Percentiles rank a stretch among this genome's conserved stretches.
phyloP scores from a whole-genome alignment of 2,329 filamentous ascomycete species.

The Colletotrichum horii region DNA sequence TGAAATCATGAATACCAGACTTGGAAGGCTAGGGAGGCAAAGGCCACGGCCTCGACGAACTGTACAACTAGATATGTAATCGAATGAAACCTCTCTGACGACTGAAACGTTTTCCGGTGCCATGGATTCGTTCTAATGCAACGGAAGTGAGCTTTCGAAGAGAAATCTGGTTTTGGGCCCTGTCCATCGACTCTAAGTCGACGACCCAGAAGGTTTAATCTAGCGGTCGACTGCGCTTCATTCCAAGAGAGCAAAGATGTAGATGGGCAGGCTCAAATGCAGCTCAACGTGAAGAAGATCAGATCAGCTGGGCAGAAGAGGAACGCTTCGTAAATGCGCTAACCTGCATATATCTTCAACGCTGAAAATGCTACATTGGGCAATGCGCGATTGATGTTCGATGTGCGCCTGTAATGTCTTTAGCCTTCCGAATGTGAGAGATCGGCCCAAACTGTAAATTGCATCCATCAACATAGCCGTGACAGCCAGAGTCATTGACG shows the following conservation, averaged over 20 bases:
- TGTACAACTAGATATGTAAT: conserved; percentile 23
- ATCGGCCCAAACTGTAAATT: neutral
- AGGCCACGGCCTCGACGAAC: neutral
- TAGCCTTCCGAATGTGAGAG: neutral
- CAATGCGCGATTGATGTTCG: neutral
- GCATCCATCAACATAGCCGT: neutral
- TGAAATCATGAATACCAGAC: neutral
- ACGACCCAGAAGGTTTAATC: neutral
- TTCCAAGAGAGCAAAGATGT: neutral
- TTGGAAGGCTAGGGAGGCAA: neutral
- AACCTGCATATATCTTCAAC: neutral
- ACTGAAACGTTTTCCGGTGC: neutral
- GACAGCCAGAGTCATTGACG: neutral
- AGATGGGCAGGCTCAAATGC: neutral
- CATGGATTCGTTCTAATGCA: neutral
- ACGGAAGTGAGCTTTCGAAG: neutral
- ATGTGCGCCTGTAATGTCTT: neutral
- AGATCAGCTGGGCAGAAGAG: neutral
- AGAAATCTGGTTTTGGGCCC: neutral
- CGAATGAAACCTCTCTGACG: conserved; percentile 21
- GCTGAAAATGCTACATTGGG: neutral
- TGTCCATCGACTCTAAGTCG: neutral
- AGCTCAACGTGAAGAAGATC: neutral
- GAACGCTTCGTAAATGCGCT: neutral
- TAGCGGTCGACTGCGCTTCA: neutral